A percentile compares a stretch with the other conserved stretches of the same genome.
Conservation (phyloP, 2,329 filamentous ascomycete genomes). For the Fusarium sterilihyphosum region DNA sequence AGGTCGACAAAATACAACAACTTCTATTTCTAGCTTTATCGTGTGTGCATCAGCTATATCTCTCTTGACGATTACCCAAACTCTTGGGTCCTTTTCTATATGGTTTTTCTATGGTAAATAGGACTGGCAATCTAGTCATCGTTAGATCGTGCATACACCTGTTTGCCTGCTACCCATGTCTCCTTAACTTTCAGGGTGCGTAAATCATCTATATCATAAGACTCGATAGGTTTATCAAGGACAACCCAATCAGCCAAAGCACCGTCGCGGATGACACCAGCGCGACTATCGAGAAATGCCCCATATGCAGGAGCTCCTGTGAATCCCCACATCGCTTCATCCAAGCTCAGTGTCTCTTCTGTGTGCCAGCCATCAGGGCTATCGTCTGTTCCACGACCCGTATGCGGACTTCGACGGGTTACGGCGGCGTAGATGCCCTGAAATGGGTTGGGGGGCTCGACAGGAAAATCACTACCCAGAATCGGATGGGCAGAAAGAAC, state of each 20-base stretch:
- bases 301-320: constrained; percentile 68
- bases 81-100: background rate
- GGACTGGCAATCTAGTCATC: background rate
- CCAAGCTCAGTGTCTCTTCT: constrained; percentile 66
- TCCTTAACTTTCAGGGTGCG: constrained; percentile 66
- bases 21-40: constrained; percentile 1
- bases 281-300: constrained; percentile 66
- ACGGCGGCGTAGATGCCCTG: constrained; percentile 76
- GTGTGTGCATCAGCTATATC: background rate
- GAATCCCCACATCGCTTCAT: constrained; percentile 71
- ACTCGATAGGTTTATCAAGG: constrained; percentile 66
- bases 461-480: constrained; percentile 76
- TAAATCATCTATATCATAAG: constrained; percentile 60
- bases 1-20: background rate
- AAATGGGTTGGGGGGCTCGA: constrained; percentile 74
- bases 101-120: background rate
- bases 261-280: constrained; percentile 68
- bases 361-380: constrained; percentile 65
- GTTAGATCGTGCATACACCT: constrained; percentile 51
- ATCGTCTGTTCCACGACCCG: constrained; percentile 60
- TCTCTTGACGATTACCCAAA: background rate
- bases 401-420: constrained; percentile 67
- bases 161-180: constrained; percentile 73
- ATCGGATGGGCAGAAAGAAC: constrained; percentile 64
- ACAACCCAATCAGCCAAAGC: constrained; percentile 77